Evolutionary conservation across 345 rosid genomes (phyloP).

Genomic region (Boechera stricta): DNA sequence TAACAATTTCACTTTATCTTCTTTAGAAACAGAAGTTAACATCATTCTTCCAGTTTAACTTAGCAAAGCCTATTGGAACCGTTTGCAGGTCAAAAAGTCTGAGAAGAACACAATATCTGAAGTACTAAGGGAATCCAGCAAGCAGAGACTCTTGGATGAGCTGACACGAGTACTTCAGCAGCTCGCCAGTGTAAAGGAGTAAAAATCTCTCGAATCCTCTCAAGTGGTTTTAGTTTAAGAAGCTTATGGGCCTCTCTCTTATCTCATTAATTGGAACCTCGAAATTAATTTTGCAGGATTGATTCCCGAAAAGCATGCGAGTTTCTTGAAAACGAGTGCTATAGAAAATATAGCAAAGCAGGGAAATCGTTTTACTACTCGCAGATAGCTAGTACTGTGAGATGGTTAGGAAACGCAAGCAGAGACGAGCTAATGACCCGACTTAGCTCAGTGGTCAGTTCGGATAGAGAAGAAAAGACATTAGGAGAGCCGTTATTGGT

Average conservation of each 20-base stretch:
- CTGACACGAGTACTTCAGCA: slow-evolving; percentile 62
- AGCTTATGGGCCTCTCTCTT: slow-evolving; percentile 3
- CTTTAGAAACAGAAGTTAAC: slow-evolving; percentile 9
- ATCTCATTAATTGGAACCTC: slow-evolving; percentile 9
- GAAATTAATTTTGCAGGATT: slow-evolving; percentile 52
- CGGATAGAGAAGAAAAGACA: slow-evolving; percentile 36
- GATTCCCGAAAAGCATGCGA: slow-evolving; percentile 57
- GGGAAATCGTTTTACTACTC: slow-evolving; percentile 88
- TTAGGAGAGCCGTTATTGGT: slow-evolving; percentile 14
- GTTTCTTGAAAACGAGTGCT: slow-evolving; percentile 80
- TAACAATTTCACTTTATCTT: slow-evolving; percentile 14
- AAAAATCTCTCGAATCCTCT: slow-evolving; percentile 3
- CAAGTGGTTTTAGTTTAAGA: background rate
- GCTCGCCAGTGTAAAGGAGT: slow-evolving; percentile 55
- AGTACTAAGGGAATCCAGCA: slow-evolving; percentile 71
- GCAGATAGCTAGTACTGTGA: slow-evolving; percentile 76
- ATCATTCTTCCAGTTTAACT: slow-evolving; percentile 1
- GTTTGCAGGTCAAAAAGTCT: slow-evolving; percentile 58
- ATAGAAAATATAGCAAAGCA: slow-evolving; percentile 76
- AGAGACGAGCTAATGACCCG: slow-evolving; percentile 50
- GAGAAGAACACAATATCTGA: slow-evolving; percentile 73
- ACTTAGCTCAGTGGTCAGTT: slow-evolving; percentile 40
- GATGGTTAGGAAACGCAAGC: slow-evolving; percentile 75
- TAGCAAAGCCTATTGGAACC: slow-evolving; percentile 18
- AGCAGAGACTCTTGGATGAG: slow-evolving; percentile 64